Evolutionary conservation across 345 rosid species (phyloP), one percentile per base, ranked within the genome.

Genomic region (Eucalyptus leucophloia): DNA sequence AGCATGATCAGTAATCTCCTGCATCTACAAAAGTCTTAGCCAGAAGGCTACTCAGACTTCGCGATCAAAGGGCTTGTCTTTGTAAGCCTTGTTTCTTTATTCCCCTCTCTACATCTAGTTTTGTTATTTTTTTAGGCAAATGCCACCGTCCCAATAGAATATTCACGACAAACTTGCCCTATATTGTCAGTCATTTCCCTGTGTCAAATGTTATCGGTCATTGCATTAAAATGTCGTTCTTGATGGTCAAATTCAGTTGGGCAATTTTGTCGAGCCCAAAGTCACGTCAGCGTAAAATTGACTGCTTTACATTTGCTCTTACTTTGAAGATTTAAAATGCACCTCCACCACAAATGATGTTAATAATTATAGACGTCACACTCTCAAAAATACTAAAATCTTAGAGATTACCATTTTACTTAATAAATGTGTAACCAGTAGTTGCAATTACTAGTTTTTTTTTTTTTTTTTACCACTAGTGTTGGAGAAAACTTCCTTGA

Each of bases 1-100:
- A 93, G 94, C 26, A 95, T 95, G 96, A 93, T 96, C 40, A 93
- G 91, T 83, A 97, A 94, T 89, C 88, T 95, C 88, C 96, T 95
- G 87, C 26, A 90, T 62, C 89, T 95, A 88, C 95, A 94, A 67
- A 88, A 94, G 67, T 92, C 94, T 12, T 91, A 96, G 32, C 92
- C 94, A 3, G 89, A 91, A 6, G 58, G 50, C 23, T 86, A 49
- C 40, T 28, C 24, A 7, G 87, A 86, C 54, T 7, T 47, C 51
- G 50, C 2, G 95, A 93, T 95, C 91, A 95, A 95, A 91, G 97
- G 96, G 49, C 91, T 95, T 14, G 26, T 90, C 26, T 8, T 88
- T 83, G 94, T 91, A 47, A 87, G 77, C 60, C 6, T 26, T 54
- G 51, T 37, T 9, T 53, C 86, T 86, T 86, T 8, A 45, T 45